Base-by-base conservation (phyloP, 345 rosid species). In the Pelargonium nanum region DNA sequence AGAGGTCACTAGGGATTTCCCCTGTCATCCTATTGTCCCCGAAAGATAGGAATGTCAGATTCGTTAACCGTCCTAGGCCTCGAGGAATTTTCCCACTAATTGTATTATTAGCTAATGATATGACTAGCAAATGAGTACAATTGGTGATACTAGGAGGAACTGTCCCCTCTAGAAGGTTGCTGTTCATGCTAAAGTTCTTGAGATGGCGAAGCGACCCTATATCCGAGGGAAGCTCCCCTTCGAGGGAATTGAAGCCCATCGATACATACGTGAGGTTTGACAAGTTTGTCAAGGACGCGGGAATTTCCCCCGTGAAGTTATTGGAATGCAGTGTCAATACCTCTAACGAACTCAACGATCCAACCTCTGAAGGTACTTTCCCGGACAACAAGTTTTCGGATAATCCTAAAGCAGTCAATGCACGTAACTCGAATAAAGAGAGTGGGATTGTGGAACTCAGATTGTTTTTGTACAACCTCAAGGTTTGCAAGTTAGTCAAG, bases 1-100 rank as follows among this genome's bases (percentile, higher is more conserved):
- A 91, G 64, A 88, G 84, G 44, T 86, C 95, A 64, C 78, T 84
- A 8, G 96, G 91, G 32, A 91, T 80, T 62, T 84, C 89, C 23
- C 96, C 95, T 2, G 83, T 72, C 56, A 91, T 58, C 34, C 25
- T 65, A 64, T 86, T 91, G 8, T 9, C 4, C 6, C 68, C 81
- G 1, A 91, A 44, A 55, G 84, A 67, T 15, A 88, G 30, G 32
- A 2, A 17, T 22, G 83, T 84, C 19, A 91, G 72, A 70, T 88
- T 88, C 19, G 61, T 55, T 75, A 80, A 53, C 68, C 57, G 57
- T 19, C 88, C 91, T 44, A 91, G 66, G 60, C 94, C 91, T n/a
- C 16, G 52, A 0, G 91, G 94, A 48, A 91, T 78, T 71, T 77
- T 50, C 26, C 91, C 88, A 0, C 77, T 65, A 26, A 88, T 54